Percentiles rank a stretch among this genome's conserved stretches.
These are phyloP conservation scores for Phanerochaete carnosa DNA, from an alignment of 768 basidiomycete genomes.

Conservation along the genomic window DNA sequence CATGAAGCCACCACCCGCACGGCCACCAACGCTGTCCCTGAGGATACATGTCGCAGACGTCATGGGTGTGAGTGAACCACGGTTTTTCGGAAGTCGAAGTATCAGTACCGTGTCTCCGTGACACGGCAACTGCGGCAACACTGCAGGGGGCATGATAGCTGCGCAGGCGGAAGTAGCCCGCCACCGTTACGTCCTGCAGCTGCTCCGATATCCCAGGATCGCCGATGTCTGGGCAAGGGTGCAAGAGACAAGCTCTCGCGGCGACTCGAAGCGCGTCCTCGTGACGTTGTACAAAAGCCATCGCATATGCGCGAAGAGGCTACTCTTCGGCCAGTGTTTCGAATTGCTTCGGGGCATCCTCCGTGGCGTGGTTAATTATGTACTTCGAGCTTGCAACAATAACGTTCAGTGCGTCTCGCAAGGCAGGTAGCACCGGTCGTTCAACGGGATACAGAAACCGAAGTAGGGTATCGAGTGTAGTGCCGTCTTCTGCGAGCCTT, in stretches of 20 bases:
- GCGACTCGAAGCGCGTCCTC: background rate
- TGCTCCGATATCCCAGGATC: background rate
- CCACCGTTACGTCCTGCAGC: background rate
- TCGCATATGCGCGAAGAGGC: background rate
- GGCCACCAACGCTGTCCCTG: background rate
- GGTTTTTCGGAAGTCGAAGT: background rate
- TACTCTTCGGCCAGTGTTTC: background rate
- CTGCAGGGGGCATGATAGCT: background rate
- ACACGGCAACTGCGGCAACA: background rate
- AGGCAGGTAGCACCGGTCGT: background rate
- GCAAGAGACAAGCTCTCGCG: background rate
- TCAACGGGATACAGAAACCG: slow-evolving; percentile 13
- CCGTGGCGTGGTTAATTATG: slow-evolving; percentile 11
- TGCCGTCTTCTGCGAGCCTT: slow-evolving; percentile 15
- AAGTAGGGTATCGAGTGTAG: slow-evolving; percentile 10
- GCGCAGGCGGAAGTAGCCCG: background rate
- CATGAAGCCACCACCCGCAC: background rate
- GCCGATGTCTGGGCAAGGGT: background rate
- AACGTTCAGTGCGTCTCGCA: background rate
- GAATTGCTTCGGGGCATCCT: background rate
- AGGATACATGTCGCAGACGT: background rate
- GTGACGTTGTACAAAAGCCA: background rate
- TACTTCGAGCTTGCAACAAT: slow-evolving; percentile 21
- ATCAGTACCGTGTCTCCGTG: background rate
- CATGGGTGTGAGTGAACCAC: background rate